These are phyloP conservation scores for Neofusicoccum cordaticola DNA, from an alignment of 2,329 filamentous ascomycete species.

Conservation along the genomic window DNA sequence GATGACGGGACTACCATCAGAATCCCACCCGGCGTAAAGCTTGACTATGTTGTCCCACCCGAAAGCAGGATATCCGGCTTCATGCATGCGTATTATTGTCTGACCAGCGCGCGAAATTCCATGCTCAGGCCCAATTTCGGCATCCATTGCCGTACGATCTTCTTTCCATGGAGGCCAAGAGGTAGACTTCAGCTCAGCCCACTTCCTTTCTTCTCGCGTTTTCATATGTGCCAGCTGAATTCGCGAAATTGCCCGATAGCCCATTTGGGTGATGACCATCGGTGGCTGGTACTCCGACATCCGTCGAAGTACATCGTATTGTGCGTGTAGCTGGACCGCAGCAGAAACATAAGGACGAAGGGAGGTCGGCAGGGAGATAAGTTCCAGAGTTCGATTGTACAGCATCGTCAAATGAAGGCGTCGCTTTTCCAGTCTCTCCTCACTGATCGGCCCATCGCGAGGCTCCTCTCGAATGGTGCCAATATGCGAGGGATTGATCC, in stretches of 20 bases:
- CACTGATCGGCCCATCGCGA: background rate
- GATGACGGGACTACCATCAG: slow-evolving; percentile 61
- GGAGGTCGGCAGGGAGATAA: slow-evolving; percentile 50
- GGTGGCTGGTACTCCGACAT: slow-evolving; percentile 57
- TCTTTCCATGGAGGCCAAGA: slow-evolving; percentile 68
- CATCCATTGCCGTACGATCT: slow-evolving; percentile 59
- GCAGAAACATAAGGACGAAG: slow-evolving; percentile 49
- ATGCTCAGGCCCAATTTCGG: slow-evolving; percentile 54
- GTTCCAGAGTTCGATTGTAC: slow-evolving; percentile 49
- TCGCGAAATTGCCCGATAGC: slow-evolving; percentile 55
- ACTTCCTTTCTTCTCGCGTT: slow-evolving; percentile 54
- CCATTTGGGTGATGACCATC: slow-evolving; percentile 54
- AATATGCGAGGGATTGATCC: slow-evolving; percentile 23
- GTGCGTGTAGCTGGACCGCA: slow-evolving; percentile 53
- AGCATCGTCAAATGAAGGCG: slow-evolving; percentile 31
- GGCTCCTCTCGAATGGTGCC: background rate
- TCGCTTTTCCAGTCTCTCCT: background rate
- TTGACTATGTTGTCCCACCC: slow-evolving; percentile 54
- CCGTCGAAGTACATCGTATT: slow-evolving; percentile 55
- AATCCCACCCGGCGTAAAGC: slow-evolving; percentile 61
- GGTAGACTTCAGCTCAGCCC: slow-evolving; percentile 57
- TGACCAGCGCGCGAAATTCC: slow-evolving; percentile 57
- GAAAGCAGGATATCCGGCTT: slow-evolving; percentile 55
- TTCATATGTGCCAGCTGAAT: slow-evolving; percentile 60
- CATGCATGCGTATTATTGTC: slow-evolving; percentile 55